Percentiles rank a stretch among this genome's conserved stretches.
These are phyloP conservation scores for Trametes polyzona DNA, from an alignment of 1,284 basidiomycete species.

Conservation along the genomic window DNA sequence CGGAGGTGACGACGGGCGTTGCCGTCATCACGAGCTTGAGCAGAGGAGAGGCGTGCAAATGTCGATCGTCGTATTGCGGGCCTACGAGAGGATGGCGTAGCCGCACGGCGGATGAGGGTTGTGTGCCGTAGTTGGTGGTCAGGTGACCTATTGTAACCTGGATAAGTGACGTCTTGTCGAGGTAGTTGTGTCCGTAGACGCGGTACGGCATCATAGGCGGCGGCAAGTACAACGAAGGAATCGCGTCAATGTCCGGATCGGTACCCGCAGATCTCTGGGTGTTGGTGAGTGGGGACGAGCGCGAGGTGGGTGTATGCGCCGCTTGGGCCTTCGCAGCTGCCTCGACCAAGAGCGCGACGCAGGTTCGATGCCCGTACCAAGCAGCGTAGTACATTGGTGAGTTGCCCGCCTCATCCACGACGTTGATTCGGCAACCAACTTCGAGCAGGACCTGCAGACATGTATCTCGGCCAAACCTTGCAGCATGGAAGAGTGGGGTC, in stretches of 20 bases:
- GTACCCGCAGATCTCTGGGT: conserved; percentile 42
- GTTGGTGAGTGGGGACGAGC: conserved; percentile 37
- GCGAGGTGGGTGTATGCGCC: conserved; percentile 20
- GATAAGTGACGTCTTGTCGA: conserved; percentile 88
- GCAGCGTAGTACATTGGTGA: conserved; percentile 94
- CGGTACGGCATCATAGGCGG: conserved; percentile 98
- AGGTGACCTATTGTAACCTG: conserved; percentile 87
- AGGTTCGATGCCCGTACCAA: conserved; percentile 93
- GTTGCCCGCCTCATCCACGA: conserved; percentile 86
- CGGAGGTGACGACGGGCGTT: conserved; percentile 77
- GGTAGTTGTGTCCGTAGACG: conserved; percentile 89
- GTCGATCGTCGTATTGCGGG: conserved; percentile 60
- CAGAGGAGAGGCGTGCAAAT: conserved; percentile 75
- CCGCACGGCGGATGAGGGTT: conserved; percentile 52
- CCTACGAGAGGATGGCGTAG: conserved; percentile 73
- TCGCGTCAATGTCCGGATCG: conserved; percentile 85
- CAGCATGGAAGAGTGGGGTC: conserved; percentile 97
- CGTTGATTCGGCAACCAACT: conserved; percentile 77
- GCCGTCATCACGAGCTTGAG: conserved; percentile 95
- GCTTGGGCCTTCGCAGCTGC: conserved; percentile 38
- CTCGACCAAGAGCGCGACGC: conserved; percentile 74
- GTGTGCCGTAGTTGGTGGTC: conserved; percentile 38
- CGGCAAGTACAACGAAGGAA: conserved; percentile 92
- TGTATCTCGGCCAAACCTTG: conserved; percentile 81
- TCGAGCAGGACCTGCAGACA: conserved; percentile 83